Percentiles rank a stretch among this genome's conserved stretches.
These are phyloP conservation scores for Xerocomus amazonicus DNA, from an alignment of 1,284 basidiomycete genomes.

Conservation along the genomic window DNA sequence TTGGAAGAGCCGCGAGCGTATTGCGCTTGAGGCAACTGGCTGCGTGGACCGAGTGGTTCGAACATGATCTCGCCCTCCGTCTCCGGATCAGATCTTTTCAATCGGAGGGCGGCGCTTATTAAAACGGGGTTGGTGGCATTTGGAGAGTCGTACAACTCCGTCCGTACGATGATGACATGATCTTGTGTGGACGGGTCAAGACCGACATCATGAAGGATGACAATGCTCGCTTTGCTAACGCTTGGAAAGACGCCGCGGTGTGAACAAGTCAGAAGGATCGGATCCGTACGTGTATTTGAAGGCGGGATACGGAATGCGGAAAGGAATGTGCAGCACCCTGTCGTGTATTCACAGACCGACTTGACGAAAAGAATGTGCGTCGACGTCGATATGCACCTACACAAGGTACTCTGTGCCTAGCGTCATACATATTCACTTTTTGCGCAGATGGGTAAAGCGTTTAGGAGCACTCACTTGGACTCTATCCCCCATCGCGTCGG, in stretches of 20 bases:
- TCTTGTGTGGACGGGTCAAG: too few species aligned
- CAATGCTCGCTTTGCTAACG: not conserved
- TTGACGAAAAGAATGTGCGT: constrained; percentile 16
- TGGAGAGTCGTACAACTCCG: too few species aligned
- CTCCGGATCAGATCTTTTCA: too few species aligned
- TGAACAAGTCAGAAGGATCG: constrained; percentile 3
- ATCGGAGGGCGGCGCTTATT: too few species aligned
- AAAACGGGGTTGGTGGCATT: too few species aligned
- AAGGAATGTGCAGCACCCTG: constrained; percentile 2
- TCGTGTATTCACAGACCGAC: constrained; percentile 1
- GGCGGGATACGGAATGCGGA: constrained; percentile 14
- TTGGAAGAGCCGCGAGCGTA: not conserved
- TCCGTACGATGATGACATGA: too few species aligned
- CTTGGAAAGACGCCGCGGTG: constrained; percentile 8
- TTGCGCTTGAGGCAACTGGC: too few species aligned
- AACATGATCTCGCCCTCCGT: too few species aligned
- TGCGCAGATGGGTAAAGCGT: not conserved
- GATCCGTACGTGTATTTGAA: not conserved
- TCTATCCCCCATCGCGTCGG: too few species aligned
- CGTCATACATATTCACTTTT: not conserved
- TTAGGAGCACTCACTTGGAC: constrained; percentile 2
- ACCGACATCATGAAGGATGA: too few species aligned
- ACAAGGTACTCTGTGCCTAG: too few species aligned
- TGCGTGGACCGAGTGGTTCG: too few species aligned
- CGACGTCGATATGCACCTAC: constrained; percentile 18